Conservation (phyloP, 2,329 filamentous ascomycete species). For the Pseudogymnoascus sp. region DNA sequence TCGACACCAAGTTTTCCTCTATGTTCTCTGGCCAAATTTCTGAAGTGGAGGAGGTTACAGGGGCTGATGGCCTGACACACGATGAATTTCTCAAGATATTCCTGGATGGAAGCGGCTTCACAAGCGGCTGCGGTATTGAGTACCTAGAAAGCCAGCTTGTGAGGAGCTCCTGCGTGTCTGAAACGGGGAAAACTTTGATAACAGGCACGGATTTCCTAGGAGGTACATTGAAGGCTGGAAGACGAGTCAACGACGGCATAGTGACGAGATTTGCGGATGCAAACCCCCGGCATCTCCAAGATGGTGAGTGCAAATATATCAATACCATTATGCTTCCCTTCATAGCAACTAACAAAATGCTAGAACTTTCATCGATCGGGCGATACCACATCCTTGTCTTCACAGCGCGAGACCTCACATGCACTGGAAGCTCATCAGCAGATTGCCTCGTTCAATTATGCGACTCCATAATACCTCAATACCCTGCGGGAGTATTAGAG, state of each 20-base stretch:
- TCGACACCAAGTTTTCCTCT: slow-evolving; percentile 50
- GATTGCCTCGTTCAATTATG: slow-evolving; percentile 12
- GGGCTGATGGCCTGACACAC: slow-evolving; percentile 45
- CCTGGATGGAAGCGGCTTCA: slow-evolving; percentile 39
- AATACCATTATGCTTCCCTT: neutral
- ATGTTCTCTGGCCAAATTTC: slow-evolving; percentile 41
- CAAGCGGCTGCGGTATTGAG: slow-evolving; percentile 30
- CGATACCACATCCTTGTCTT: slow-evolving; percentile 22
- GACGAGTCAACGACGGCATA: slow-evolving; percentile 21
- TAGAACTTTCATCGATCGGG: slow-evolving; percentile 21
- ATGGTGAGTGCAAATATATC: slow-evolving; percentile 15
- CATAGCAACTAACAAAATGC: neutral
- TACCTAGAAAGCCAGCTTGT: slow-evolving; percentile 17
- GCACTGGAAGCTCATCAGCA: slow-evolving; percentile 10
- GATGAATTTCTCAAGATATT: slow-evolving; percentile 45
- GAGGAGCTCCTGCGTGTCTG: neutral
- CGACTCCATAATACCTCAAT: slow-evolving; percentile 19
- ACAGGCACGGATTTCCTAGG: slow-evolving; percentile 15
- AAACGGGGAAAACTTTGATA: neutral
- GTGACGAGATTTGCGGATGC: slow-evolving; percentile 24
- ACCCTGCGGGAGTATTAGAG: slow-evolving; percentile 57
- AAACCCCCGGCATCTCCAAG: slow-evolving; percentile 22
- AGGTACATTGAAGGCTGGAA: slow-evolving; percentile 23
- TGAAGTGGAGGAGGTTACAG: slow-evolving; percentile 53
- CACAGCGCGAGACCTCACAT: slow-evolving; percentile 14